phyloP scores from a whole-genome alignment of 1,139 yeast genomes.

The Geotrichum candidum region DNA sequence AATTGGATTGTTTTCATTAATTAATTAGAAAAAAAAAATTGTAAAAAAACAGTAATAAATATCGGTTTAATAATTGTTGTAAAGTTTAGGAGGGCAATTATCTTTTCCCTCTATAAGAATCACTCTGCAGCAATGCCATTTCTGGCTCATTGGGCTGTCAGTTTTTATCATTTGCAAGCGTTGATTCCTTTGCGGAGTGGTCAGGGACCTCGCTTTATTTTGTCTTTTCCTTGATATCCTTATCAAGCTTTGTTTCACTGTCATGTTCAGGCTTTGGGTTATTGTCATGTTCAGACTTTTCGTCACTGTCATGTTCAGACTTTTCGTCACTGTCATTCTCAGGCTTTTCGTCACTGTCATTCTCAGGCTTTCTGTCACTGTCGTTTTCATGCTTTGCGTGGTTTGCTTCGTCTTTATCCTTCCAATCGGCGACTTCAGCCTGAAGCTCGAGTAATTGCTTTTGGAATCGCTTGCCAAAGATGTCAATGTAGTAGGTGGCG shows the following conservation, averaged over 20 bases:
- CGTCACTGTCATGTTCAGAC: background rate
- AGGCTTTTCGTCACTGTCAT: background rate
- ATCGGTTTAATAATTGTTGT: no score
- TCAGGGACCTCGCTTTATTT: no score
- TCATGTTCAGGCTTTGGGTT: background rate
- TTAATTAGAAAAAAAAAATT: no score
- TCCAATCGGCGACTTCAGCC: constrained; percentile 48
- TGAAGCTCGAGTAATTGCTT: constrained; percentile 72
- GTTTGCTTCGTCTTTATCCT: constrained; percentile 16
- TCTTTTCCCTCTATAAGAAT: no score
- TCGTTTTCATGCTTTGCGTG: background rate
- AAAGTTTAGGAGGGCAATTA: no score
- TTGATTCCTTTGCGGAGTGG: background rate
- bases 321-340: background rate
- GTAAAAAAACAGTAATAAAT: no score
- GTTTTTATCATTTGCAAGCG: no score
- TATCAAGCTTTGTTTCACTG: no score
- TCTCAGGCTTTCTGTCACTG: no score
- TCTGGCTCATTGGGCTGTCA: background rate
- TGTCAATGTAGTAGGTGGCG: constrained; percentile 88
- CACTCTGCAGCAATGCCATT: no score
- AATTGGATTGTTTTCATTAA: no score
- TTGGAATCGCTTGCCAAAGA: constrained; percentile 74
- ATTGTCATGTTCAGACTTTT: no score
- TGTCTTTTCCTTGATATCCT: background rate